These are phyloP conservation scores for Pyrenophora teres DNA, from an alignment of 2,329 filamentous ascomycete species.

Conservation along the genomic window DNA sequence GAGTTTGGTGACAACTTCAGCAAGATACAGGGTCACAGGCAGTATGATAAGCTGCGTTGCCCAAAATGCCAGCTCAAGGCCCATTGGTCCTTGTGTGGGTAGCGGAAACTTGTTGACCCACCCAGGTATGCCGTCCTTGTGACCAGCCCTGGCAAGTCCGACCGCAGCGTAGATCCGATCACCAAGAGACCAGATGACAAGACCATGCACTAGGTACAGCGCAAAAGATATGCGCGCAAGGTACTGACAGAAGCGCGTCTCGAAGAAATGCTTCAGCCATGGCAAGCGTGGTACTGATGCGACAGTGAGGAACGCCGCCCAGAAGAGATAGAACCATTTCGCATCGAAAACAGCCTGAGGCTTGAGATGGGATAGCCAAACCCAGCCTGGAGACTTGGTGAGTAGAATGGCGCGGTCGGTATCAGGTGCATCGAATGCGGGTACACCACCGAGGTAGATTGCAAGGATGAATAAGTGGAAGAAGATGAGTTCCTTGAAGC, in stretches of 20 bases:
- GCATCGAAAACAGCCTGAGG: constrained; percentile 68
- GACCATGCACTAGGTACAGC: constrained; percentile 64
- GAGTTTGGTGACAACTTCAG: constrained; percentile 44
- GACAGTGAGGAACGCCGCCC: constrained; percentile 63
- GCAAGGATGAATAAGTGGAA: constrained; percentile 53
- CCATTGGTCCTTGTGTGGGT: constrained; percentile 61
- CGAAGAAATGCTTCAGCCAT: constrained; percentile 55
- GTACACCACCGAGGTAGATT: constrained; percentile 66
- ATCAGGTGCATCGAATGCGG: constrained; percentile 51
- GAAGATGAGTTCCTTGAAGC: constrained; percentile 52
- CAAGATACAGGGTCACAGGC: constrained; percentile 37
- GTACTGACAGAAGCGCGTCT: constrained; percentile 58
- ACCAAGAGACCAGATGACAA: constrained; percentile 50
- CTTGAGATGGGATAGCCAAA: constrained; percentile 64
- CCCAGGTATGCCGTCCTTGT: constrained; percentile 57
- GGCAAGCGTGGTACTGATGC: constrained; percentile 61
- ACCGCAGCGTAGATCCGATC: constrained; percentile 66
- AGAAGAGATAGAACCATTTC: constrained; percentile 72
- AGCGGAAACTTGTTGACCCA: constrained; percentile 64
- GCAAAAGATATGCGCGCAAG: constrained; percentile 62
- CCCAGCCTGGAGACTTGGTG: constrained; percentile 63
- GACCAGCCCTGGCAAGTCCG: constrained; percentile 59
- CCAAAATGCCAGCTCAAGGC: constrained; percentile 61
- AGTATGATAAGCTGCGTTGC: constrained; percentile 60
- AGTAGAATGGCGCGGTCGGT: constrained; percentile 54